Evolutionary conservation across 1,139 yeast species (phyloP), one percentile per base, ranked within the genome.

Genomic region (Suhomyces coccinellae): DNA sequence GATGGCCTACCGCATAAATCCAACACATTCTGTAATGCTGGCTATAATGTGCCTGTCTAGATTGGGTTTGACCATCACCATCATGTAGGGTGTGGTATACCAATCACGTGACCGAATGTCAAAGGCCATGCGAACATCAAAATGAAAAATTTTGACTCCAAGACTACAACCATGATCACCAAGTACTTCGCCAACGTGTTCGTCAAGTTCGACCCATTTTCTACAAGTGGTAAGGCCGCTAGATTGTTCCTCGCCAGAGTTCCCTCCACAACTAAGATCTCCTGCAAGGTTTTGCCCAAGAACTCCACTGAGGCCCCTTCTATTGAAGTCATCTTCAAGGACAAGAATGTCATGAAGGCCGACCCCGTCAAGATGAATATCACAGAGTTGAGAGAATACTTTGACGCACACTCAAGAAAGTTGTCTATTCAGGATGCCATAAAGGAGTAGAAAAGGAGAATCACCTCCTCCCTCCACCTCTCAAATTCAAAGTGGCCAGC

Each of bases 171-270:
- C 40, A 88, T 89, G 96, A 85, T 89, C 57, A 89, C 96, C 40
- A 87, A 87, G 66, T 88, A 85, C 68, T 87, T 89, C 66, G 73
- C 88, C 33, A 83, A 82, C 56, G 88, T 88, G n/a, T 71, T 74
- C 37, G 88, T 89, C 40, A 83, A 75, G 61, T 89, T 89, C 72
- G 82, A 87, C 61, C 97, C 97, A 0, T 78, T 87, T 51, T 79
- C 83, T 0, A 66, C 75, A 33, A 87, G 86, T 61, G 95, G 93
- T 34, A 86, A 84, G 63, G 75, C 88, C 7, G 91, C 96, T 2
- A 80, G 98, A 56, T 71, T 87, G 15, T 85, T 91, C 58, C 77
- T 91, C 43, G 79, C 95, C 14, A 78, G 89, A 46, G 79, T 91
- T 46, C 97, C 98, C 16, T 87, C 86, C 8, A 69, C 80, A 12